Evolutionary conservation across 805 yeast species (phyloP).

Genomic region (Tetrapisispora iriomotensis): DNA sequence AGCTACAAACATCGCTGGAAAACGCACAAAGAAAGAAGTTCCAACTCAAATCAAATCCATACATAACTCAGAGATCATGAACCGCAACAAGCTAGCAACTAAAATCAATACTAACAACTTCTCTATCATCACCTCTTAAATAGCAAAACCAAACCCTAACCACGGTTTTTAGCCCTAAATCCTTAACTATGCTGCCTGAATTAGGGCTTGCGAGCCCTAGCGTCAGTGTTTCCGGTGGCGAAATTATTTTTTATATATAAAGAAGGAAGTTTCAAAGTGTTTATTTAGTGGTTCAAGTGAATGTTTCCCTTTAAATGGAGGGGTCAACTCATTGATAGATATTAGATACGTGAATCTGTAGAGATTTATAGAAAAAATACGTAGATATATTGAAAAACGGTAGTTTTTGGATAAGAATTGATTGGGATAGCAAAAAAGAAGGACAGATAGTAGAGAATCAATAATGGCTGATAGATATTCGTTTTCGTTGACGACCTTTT

Average conservation of each 20-base stretch:
- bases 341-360: no score
- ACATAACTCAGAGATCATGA: background rate
- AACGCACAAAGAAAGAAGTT: slow-evolving; percentile 30
- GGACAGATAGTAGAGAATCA: background rate
- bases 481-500: slow-evolving; percentile 91
- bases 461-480: slow-evolving; percentile 96
- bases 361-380: no score
- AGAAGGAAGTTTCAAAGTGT: no score
- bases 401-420: background rate
- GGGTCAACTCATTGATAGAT: no score
- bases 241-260: no score
- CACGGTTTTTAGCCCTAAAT: no score
- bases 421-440: background rate
- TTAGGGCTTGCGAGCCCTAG: no score
- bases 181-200: no score
- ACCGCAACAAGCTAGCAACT: background rate
- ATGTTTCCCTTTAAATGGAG: background rate
- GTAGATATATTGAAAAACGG: background rate
- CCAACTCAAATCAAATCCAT: background rate
- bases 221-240: background rate
- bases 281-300: no score
- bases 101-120: background rate
- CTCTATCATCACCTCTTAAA: background rate
- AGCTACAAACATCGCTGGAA: slow-evolving; percentile 35
- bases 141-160: background rate